Percentiles rank a stretch among this genome's conserved stretches.
Conservation (phyloP, 2,329 filamentous ascomycete genomes). For the Beauveria varroae region DNA sequence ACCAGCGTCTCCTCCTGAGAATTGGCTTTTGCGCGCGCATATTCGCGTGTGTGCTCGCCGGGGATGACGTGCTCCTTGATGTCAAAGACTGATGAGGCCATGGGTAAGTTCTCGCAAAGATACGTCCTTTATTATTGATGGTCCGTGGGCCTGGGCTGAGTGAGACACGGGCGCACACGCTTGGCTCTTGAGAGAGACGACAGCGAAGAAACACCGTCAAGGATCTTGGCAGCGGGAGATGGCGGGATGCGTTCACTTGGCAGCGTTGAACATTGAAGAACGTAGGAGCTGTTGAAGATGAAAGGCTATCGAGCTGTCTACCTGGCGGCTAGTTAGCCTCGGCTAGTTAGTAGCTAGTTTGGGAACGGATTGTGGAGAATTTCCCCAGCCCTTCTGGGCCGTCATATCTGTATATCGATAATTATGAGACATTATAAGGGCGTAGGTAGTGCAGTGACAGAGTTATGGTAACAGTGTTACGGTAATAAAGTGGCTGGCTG, state of each 20-base stretch:
- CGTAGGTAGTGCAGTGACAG: too few relatives aligned
- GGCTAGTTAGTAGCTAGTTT: not conserved
- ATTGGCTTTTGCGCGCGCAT: conserved; percentile 61
- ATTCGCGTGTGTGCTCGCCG: conserved; percentile 75
- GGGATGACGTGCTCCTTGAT: conserved; percentile 68
- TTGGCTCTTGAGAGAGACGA: too few relatives aligned
- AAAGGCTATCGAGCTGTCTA: not conserved
- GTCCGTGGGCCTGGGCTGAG: too few relatives aligned
- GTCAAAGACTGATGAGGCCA: conserved; percentile 41
- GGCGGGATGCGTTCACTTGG: not conserved
- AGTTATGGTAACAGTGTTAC: too few relatives aligned
- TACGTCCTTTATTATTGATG: not conserved
- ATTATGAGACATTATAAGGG: too few relatives aligned
- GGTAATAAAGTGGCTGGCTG: too few relatives aligned
- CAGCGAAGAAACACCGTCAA: not conserved
- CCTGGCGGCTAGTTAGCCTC: not conserved
- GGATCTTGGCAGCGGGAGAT: not conserved
- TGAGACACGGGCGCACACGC: too few relatives aligned
- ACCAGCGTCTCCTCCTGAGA: conserved; percentile 68
- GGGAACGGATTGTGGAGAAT: not conserved
- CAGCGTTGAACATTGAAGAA: not conserved
- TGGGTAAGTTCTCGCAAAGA: not conserved
- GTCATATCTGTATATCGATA: too few relatives aligned
- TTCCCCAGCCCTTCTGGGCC: not conserved
- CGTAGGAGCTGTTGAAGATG: not conserved